Conservation (phyloP, 257 asterid genomes). For the Handroanthus guayacan region DNA sequence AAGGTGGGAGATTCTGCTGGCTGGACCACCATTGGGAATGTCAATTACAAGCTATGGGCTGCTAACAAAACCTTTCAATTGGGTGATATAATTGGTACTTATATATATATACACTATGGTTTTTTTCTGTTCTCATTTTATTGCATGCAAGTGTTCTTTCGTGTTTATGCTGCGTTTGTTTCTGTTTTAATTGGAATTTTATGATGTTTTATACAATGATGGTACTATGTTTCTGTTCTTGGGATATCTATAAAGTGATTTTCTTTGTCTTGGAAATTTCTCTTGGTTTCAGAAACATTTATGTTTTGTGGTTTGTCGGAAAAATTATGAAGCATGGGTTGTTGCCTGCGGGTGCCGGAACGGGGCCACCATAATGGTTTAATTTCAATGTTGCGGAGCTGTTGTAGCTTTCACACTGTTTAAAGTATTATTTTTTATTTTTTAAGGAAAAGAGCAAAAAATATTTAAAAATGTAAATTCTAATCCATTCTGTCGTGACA, state of each 20-base stretch:
- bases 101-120: too few species aligned
- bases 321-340: not conserved
- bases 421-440: too few species aligned
- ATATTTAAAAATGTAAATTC: too few species aligned
- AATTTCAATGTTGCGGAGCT: too few species aligned
- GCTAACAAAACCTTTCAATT: conserved; percentile 56
- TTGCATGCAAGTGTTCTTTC: not conserved
- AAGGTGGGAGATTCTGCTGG: conserved; percentile 91
- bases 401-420: too few species aligned
- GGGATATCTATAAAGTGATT: not conserved
- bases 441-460: too few species aligned
- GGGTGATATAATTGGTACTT: conserved; percentile 70
- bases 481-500: too few species aligned
- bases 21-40: conserved; percentile 86
- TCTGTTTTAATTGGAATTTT: not conserved
- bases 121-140: not conserved
- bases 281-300: not conserved
- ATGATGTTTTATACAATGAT: not conserved
- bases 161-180: not conserved
- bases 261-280: not conserved
- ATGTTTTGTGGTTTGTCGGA: not conserved
- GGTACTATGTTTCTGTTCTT: conserved; percentile 4
- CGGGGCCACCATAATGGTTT: too few species aligned
- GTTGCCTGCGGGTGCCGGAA: too few species aligned
- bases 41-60: conserved; percentile 81